phyloP scores from a whole-genome alignment of 257 asterid genomes.

The Solanum clarkiae region DNA sequence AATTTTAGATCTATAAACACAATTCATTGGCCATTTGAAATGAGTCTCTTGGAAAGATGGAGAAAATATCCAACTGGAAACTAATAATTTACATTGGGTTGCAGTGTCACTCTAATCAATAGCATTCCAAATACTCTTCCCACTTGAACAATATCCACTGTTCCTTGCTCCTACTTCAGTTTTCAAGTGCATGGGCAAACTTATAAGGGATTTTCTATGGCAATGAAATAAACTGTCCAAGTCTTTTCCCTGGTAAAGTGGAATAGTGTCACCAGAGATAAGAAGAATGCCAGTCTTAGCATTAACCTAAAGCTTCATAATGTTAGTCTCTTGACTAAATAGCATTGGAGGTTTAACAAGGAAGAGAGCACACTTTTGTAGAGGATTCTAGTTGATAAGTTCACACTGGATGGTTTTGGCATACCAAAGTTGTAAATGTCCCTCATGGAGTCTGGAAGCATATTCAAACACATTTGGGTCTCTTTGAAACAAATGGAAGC shows the following conservation, averaged over 20 bases:
- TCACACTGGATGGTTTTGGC: background rate
- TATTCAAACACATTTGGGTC: background rate
- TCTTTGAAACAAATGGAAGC: background rate
- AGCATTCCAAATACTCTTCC: background rate
- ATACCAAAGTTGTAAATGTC: background rate
- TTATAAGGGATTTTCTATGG: background rate
- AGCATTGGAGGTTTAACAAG: background rate
- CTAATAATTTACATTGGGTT: background rate
- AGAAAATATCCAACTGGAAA: background rate
- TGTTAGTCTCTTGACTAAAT: background rate
- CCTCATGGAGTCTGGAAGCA: background rate
- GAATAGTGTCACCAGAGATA: background rate
- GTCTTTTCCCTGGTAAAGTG: background rate
- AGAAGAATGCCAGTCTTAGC: background rate
- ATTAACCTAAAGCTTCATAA: background rate
- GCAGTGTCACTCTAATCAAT: background rate
- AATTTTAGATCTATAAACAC: background rate
- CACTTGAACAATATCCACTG: background rate
- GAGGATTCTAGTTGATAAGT: background rate
- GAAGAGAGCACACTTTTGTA: background rate
- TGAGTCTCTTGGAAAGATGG: background rate
- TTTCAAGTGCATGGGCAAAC: background rate
- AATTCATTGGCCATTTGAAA: background rate
- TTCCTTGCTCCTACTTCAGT: background rate
- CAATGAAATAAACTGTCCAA: background rate